A percentile compares a stretch with the other conserved stretches of the same genome.
Conservation (phyloP, 768 basidiomycete species). For the Naganishia randhawae region DNA sequence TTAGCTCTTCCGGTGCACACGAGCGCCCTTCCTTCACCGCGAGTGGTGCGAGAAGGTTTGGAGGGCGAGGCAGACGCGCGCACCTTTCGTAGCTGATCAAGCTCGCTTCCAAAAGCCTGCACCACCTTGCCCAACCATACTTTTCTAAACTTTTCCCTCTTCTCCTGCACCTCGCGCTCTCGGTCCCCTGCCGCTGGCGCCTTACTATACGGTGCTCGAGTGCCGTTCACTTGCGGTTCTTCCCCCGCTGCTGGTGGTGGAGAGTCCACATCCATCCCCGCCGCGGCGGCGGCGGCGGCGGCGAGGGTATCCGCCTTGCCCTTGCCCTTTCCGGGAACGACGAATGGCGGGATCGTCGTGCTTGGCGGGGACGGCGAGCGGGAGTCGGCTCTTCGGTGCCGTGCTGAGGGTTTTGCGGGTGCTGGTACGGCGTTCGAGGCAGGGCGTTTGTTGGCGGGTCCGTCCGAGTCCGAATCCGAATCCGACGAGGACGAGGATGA, state of each 20-base stretch:
- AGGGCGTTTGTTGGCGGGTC: not conserved
- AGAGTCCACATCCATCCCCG: conserved; percentile 8
- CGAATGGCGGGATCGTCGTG: conserved; percentile 16
- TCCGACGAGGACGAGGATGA: not conserved
- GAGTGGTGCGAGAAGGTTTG: too few relatives aligned
- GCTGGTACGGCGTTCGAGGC: not conserved
- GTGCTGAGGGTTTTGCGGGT: not conserved
- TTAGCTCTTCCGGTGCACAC: too few relatives aligned
- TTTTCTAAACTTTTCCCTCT: conserved; percentile 34
- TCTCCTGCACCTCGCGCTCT: conserved; percentile 18
- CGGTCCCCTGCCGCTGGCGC: conserved; percentile 24
- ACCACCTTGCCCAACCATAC: conserved; percentile 36
- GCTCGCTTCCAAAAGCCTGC: conserved; percentile 30
- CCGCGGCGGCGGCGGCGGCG: not conserved
- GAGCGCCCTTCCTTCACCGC: too few relatives aligned
- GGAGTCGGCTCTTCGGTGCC: not conserved
- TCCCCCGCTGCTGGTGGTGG: conserved; percentile 24
- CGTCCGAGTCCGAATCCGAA: not conserved
- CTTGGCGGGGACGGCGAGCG: conserved; percentile 25
- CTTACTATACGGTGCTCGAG: conserved; percentile 31
- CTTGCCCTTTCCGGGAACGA: conserved; percentile 10
- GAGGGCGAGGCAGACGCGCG: not conserved
- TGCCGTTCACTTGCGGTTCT: conserved; percentile 6
- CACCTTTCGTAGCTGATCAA: conserved; percentile 32
- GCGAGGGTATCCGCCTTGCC: not conserved